phyloP scores from a whole-genome alignment of 2,329 filamentous ascomycete species.

The Geosmithia flava region DNA sequence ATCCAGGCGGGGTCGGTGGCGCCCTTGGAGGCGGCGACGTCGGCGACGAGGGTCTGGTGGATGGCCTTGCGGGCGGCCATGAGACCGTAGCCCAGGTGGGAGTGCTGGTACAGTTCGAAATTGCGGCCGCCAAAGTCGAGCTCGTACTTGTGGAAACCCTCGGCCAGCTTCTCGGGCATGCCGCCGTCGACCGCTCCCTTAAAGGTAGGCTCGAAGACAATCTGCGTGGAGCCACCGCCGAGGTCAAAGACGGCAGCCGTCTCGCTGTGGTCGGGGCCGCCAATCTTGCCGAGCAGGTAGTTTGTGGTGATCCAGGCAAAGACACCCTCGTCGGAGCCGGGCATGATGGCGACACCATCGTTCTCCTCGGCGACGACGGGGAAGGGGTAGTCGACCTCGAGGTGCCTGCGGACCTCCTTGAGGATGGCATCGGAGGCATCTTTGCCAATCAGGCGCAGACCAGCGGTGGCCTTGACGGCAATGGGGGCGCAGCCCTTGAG shows the following conservation, averaged over 20 bases:
- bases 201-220: slow-evolving; percentile 96
- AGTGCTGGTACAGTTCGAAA: slow-evolving; percentile 95
- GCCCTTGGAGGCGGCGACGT: slow-evolving; percentile 52
- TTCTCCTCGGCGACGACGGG: slow-evolving; percentile 79
- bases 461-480: slow-evolving; percentile 96
- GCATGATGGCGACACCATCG: slow-evolving; percentile 91
- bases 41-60: slow-evolving; percentile 62
- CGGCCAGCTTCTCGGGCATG: slow-evolving; percentile 72
- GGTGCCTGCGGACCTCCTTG: slow-evolving; percentile 66
- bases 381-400: slow-evolving; percentile 89
- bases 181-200: slow-evolving; percentile 59
- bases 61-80: slow-evolving; percentile 90
- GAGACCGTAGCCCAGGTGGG: slow-evolving; percentile 89
- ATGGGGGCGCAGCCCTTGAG: slow-evolving; percentile 87
- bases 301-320: slow-evolving; percentile 99
- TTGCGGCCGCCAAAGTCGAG: slow-evolving; percentile 81
- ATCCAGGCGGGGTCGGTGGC: slow-evolving; percentile 54
- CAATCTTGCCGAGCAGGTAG: slow-evolving; percentile 96
- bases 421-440: slow-evolving; percentile 77
- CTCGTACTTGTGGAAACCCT: slow-evolving; percentile 92
- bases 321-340: slow-evolving; percentile 91
- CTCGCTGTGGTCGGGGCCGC: slow-evolving; percentile 75
- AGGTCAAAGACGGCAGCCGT: slow-evolving; percentile 95
- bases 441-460: slow-evolving; percentile 72
- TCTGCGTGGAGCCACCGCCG: slow-evolving; percentile 93